Percentiles rank a stretch among this genome's conserved stretches.
Conservation (phyloP, 1,139 yeast species). For the Yamadazyma atmosphaerica region DNA sequence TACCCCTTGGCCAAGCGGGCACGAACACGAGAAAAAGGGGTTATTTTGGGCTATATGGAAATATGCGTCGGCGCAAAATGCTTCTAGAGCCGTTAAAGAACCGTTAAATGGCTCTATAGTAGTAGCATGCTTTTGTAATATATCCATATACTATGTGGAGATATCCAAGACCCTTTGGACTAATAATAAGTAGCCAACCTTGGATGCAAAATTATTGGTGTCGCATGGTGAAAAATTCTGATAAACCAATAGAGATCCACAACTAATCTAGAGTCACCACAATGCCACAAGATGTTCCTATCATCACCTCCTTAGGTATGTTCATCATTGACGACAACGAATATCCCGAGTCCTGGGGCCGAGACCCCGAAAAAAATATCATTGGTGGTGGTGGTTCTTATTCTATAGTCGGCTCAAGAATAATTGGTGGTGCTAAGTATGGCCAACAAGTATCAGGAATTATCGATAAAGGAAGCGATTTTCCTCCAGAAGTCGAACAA, state of each 20-base stretch:
- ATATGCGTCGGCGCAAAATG: too few relatives aligned
- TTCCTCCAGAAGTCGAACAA: conserved; percentile 51
- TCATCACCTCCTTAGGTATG: conserved; percentile 70
- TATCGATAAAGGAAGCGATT: conserved; percentile 78
- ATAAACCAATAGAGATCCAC: too few relatives aligned
- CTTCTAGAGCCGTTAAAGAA: too few relatives aligned
- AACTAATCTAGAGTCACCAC: too few relatives aligned
- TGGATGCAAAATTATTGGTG: background rate
- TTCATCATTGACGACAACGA: conserved; percentile 89
- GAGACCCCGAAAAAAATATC: conserved; percentile 49
- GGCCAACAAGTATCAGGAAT: conserved; percentile 59
- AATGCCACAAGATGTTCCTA: conserved; percentile 3
- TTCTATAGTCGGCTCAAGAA: conserved; percentile 75
- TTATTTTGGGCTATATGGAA: background rate
- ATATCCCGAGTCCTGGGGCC: conserved; percentile 43
- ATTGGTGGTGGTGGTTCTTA: conserved; percentile 92
- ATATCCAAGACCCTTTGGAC: too few relatives aligned
- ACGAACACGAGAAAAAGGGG: conserved; percentile 10
- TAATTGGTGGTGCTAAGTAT: conserved; percentile 39
- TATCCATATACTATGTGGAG: too few relatives aligned
- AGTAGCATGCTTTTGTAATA: too few relatives aligned
- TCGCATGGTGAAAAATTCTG: background rate
- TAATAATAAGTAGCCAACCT: background rate
- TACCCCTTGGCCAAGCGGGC: conserved; percentile 59
- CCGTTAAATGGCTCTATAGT: too few relatives aligned